These are phyloP conservation scores for Dacryopinax primogenitus DNA, from an alignment of 768 basidiomycete species.

Conservation along the genomic window DNA sequence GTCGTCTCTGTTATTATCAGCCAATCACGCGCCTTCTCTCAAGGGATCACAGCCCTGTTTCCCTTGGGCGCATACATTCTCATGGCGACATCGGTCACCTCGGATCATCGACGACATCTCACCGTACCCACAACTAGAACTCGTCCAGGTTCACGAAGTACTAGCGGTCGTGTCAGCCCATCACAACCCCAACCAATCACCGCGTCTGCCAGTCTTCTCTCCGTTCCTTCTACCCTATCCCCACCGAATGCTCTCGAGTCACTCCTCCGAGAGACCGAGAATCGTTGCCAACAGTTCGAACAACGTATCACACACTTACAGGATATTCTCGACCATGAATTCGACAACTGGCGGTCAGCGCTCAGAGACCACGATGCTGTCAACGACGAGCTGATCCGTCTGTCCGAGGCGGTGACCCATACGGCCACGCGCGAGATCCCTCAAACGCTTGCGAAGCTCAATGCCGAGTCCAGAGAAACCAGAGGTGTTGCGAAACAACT, in stretches of 20 bases:
- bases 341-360: background rate
- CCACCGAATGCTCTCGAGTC: background rate
- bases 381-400: background rate
- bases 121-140: background rate
- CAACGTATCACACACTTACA: background rate
- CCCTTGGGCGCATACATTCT: background rate
- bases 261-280: background rate
- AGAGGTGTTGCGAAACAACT: background rate
- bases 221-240: background rate
- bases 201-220: background rate
- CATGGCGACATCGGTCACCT: background rate
- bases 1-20: no score
- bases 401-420: background rate
- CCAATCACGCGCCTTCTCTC: no score
- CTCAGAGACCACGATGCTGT: background rate
- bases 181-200: background rate
- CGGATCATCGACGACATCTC: background rate
- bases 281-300: background rate
- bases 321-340: constrained; percentile 7
- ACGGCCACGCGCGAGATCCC: background rate
- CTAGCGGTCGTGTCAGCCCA: background rate
- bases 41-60: background rate
- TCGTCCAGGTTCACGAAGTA: background rate
- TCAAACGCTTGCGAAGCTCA: constrained; percentile 4
- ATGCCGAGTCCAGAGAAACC: background rate